Conservation (phyloP, 2,329 filamentous ascomycete species). For the Drechslerella coelobrocha region DNA sequence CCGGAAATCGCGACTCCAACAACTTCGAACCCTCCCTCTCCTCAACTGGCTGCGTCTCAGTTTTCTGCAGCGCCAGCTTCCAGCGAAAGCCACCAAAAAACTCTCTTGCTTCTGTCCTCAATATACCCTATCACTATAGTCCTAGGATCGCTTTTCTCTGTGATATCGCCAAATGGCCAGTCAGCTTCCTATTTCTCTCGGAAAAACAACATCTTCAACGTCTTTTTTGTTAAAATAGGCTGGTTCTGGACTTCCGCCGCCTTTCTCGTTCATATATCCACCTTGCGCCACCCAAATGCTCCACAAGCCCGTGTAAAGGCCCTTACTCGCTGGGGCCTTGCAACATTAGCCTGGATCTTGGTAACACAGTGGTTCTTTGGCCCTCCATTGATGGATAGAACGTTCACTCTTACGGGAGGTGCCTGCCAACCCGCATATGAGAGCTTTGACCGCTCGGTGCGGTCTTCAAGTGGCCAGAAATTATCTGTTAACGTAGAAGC, state of each 20-base stretch:
- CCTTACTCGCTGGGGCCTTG: slow-evolving; percentile 70
- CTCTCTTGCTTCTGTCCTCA: slow-evolving; percentile 63
- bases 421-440: slow-evolving; percentile 71
- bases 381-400: slow-evolving; percentile 83
- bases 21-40: slow-evolving; percentile 38
- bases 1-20: slow-evolving; percentile 44
- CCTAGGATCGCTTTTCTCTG: slow-evolving; percentile 80
- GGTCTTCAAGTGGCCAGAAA: slow-evolving; percentile 60
- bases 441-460: not conserved
- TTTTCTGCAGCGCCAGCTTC: slow-evolving; percentile 20
- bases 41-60: slow-evolving; percentile 26
- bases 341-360: slow-evolving; percentile 80
- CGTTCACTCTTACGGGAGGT: slow-evolving; percentile 87
- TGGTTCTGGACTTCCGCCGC: slow-evolving; percentile 88
- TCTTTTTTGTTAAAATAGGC: slow-evolving; percentile 90
- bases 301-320: slow-evolving; percentile 62
- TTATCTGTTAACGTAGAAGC: slow-evolving; percentile 60
- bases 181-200: slow-evolving; percentile 86
- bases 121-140: slow-evolving; percentile 80
- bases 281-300: slow-evolving; percentile 67
- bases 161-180: slow-evolving; percentile 73
- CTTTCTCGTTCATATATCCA: slow-evolving; percentile 73
- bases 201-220: slow-evolving; percentile 91
- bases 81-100: slow-evolving; percentile 34
- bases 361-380: slow-evolving; percentile 98